Evolutionary conservation across 352 stramenopile genomes (phyloP), one percentile per base, ranked within the genome.

Genomic region (Plasmopara halstedii): DNA sequence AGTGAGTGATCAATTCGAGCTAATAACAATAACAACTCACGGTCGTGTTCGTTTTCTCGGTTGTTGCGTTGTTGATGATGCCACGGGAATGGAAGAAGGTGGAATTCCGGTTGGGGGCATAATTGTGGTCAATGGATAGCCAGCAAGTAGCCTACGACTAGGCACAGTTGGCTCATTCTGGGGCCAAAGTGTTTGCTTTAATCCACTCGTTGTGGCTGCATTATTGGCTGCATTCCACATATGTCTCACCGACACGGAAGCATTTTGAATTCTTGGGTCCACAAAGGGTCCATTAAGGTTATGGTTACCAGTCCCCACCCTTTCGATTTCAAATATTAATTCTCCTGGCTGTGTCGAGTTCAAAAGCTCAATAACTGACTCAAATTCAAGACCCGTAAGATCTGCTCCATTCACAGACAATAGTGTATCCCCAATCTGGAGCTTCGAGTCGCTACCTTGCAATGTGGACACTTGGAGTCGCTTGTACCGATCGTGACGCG

Each of bases 391-490:
- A 0, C 64, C 59, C 10, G 52, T 73, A 15, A 89, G 53, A 26
- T 73, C 50, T 21, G 62, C 46, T 20, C 66, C 75, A 22, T 92
- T 89, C 19, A 89, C 73, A 0, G 74, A 75, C 33, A 91, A 45
- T 25, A 91, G 59, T 17, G 64, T 73, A 50, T 92, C 80, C 13
- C 77, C 80, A 23, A 85, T 64, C 4, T 55, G 63, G 23, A 86
- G 42, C 33, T 10, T 54, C 2, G 69, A 72, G 32, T 63, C 62
- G 32, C 38, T 32, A 1, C 54, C 66, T 27, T 81, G 73, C 6
- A 83, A 21, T 15, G 72, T 78, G 37, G 73, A 85, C 42, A 88
- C 72, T 31, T 75, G 67, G 6, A 85, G 50, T 14, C 73, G 53
- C 19, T 67, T 72, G 17, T 61, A 56, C 13, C 53, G 51, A 49